Conservation (phyloP, 1,139 yeast genomes). For the Eremothecium coryli region DNA sequence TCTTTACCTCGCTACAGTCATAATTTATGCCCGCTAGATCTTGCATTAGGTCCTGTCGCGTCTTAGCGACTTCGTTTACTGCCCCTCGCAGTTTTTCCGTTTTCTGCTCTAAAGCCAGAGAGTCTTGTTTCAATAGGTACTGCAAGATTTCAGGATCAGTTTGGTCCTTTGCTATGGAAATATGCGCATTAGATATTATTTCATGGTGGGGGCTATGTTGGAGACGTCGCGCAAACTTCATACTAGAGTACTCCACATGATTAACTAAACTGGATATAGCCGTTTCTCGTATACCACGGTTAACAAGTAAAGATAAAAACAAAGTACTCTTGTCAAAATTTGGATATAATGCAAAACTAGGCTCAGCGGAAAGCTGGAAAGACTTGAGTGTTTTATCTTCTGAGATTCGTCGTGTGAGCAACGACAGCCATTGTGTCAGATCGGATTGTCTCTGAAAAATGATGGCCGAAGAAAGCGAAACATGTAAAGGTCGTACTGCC, state of each 20-base stretch:
- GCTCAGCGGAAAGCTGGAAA: neutral
- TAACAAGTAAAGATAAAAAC: slow-evolving; percentile 2
- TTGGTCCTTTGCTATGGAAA: neutral
- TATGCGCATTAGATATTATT: neutral
- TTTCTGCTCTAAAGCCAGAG: no score
- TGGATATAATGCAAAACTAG: slow-evolving; percentile 1
- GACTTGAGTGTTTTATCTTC: neutral
- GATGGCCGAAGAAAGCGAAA: slow-evolving; percentile 22
- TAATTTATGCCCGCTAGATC: no score
- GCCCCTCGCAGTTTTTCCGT: no score
- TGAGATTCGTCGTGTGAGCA: neutral
- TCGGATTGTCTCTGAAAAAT: no score
- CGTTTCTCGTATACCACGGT: neutral
- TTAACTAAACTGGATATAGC: neutral
- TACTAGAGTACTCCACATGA: neutral
- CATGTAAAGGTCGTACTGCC: slow-evolving; percentile 21
- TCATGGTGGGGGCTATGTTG: neutral
- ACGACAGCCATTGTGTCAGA: no score
- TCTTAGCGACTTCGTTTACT: no score
- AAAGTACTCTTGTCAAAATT: slow-evolving; percentile 2
- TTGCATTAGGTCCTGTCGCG: no score
- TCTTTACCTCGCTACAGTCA: no score
- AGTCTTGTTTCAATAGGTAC: no score
- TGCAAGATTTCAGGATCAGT: no score
- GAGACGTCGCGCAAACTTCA: neutral